Evolutionary conservation across 1,284 basidiomycete species (phyloP), one percentile per base, ranked within the genome.

Genomic region (Rhodotorula glutinis): DNA sequence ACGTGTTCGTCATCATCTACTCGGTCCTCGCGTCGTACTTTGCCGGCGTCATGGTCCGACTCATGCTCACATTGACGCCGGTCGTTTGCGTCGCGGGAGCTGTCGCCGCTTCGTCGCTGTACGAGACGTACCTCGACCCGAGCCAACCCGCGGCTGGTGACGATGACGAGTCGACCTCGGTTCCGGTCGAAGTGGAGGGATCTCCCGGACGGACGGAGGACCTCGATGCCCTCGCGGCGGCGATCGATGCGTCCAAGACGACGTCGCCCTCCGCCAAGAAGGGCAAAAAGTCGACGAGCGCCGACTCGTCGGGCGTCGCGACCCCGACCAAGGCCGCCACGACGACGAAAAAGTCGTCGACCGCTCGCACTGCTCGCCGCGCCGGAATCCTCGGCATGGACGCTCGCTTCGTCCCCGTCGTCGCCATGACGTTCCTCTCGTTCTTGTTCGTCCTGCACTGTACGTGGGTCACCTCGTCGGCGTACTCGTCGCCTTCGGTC

Each of bases 1-100:
- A 98, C 77, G 84, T 99, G 74, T 99, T 99, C 79, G 91, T 99
- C 76, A 96, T 99, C 82, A 94, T 98, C 80, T 99, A 98, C 80
- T 88, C 94, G 33, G 86, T 93, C 71, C 87, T 98, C 77, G 92
- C 89, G 56, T 92, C 91, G 77, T 99, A 99, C 84, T 99, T 99
- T 79, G 95, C 96, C 16, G 94, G 95, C 63, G 96, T 98, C 79
- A 98, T 98, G 95, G 95, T 98, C 67, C 91, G 94, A 71, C 77
- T 94, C 64, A 96, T 96, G 90, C 83, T 95, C 65, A 90, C 92
- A 7, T 85, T 95, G 53, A 95, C 92, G 0, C 92, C 92, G 0
- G 88, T 92, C 63, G 91, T 94, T 53, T 96, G 93, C 78, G 91
- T 98, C 63, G 79, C 90, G 44, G 87, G 92, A 10, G 96, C 96